These are phyloP conservation scores for Beauveria rudraprayagi DNA, from an alignment of 2,329 filamentous ascomycete genomes.

Conservation along the genomic window DNA sequence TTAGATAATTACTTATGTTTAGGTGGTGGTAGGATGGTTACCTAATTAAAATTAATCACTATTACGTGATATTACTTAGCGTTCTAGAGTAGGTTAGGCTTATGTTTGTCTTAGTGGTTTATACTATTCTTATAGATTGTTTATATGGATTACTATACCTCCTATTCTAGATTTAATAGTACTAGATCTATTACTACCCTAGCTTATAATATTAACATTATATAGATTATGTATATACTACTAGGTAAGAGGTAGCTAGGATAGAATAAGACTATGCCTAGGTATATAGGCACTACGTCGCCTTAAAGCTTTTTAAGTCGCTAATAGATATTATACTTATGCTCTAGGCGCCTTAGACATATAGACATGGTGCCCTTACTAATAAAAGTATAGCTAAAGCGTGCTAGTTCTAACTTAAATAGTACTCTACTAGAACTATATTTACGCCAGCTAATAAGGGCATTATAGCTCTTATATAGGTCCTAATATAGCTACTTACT, in stretches of 20 bases:
- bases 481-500: not conserved
- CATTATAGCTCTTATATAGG: not conserved
- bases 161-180: no score
- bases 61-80: no score
- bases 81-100: no score
- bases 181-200: no score
- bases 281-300: not conserved
- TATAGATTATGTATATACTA: not conserved
- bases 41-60: no score
- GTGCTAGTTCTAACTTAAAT: not conserved
- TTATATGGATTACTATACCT: not conserved
- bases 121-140: not conserved
- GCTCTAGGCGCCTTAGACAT: not conserved
- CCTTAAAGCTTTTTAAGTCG: not conserved
- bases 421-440: not conserved
- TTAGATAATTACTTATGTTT: no score
- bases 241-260: not conserved
- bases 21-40: no score
- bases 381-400: not conserved
- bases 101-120: no score
- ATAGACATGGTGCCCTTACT: not conserved
- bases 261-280: not conserved
- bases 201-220: not conserved
- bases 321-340: not conserved
- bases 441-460: not conserved